These are phyloP conservation scores for Sclerotinia sclerotiorum DNA, from an alignment of 2,329 filamentous ascomycete genomes.

Conservation along the genomic window DNA sequence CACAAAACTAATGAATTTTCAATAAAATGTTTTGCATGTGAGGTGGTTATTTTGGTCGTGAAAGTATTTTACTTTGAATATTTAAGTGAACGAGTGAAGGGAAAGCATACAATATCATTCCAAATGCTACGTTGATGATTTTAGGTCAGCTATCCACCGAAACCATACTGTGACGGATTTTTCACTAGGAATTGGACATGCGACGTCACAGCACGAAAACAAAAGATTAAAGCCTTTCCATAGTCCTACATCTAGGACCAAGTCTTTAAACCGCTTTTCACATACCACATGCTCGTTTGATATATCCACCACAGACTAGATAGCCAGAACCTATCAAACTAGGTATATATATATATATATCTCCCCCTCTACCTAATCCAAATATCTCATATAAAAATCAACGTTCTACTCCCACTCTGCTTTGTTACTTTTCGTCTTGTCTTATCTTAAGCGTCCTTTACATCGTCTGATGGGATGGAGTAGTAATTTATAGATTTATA, in stretches of 20 bases:
- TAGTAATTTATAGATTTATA: too few relatives aligned
- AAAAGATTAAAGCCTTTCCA: not conserved
- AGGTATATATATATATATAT: too few relatives aligned
- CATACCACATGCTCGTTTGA: not conserved
- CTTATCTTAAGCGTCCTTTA: too few relatives aligned
- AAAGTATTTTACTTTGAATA: not conserved
- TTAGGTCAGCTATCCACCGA: not conserved
- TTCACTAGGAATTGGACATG: not conserved
- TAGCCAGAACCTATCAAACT: not conserved
- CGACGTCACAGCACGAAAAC: not conserved
- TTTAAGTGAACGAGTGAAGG: not conserved
- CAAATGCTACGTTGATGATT: not conserved
- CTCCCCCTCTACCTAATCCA: not conserved
- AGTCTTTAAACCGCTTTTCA: not conserved
- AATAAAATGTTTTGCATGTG: slow-evolving; percentile 19
- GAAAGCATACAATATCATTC: not conserved
- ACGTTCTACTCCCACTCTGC: not conserved
- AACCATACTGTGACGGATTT: not conserved
- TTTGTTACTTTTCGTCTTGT: not conserved
- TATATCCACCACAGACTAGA: not conserved
- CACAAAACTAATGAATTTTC: slow-evolving; percentile 28
- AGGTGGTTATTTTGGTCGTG: slow-evolving; percentile 3
- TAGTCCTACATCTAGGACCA: not conserved
- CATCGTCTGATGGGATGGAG: too few relatives aligned
- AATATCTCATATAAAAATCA: not conserved